These are phyloP conservation scores for Coffea eugenioides DNA, from an alignment of 257 asterid species.

Conservation along the genomic window DNA sequence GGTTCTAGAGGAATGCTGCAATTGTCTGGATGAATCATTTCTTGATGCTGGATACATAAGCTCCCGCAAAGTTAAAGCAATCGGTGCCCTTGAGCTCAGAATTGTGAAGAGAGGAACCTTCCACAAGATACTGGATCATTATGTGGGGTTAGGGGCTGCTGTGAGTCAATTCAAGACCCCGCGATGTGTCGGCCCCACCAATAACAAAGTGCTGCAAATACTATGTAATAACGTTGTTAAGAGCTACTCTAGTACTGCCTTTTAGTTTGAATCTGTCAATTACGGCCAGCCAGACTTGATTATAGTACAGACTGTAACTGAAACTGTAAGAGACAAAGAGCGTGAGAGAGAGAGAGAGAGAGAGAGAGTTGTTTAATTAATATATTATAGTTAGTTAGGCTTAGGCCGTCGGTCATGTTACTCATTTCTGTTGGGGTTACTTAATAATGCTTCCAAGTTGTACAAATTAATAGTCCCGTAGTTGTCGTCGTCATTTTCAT, in stretches of 20 bases:
- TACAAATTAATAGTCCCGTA: background rate
- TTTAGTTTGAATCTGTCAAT: slow-evolving; percentile 9
- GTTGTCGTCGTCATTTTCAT: background rate
- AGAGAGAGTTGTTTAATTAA: background rate
- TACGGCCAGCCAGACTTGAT: background rate
- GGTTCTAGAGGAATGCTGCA: slow-evolving; percentile 68
- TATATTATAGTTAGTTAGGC: background rate
- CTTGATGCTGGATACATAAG: slow-evolving; percentile 76
- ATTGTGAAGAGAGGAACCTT: slow-evolving; percentile 73
- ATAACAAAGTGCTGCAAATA: slow-evolving; percentile 54
- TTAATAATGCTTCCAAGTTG: background rate
- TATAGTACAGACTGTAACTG: no score
- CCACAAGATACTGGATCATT: slow-evolving; percentile 83
- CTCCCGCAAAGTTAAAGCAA: slow-evolving; percentile 58
- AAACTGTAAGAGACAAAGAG: no score
- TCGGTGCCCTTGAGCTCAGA: slow-evolving; percentile 75
- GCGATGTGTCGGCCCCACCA: slow-evolving; percentile 68
- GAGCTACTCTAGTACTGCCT: slow-evolving; percentile 80
- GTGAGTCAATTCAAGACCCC: slow-evolving; percentile 99
- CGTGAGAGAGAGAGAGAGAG: background rate
- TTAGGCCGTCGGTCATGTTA: background rate
- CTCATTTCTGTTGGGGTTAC: background rate
- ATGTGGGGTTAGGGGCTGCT: slow-evolving; percentile 84
- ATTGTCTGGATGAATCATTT: slow-evolving; percentile 74
- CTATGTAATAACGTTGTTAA: slow-evolving; percentile 45